A percentile compares a stretch with the other conserved stretches of the same genome.
Conservation (phyloP, 2,329 filamentous ascomycete species). For the Aspergillus sp. region DNA sequence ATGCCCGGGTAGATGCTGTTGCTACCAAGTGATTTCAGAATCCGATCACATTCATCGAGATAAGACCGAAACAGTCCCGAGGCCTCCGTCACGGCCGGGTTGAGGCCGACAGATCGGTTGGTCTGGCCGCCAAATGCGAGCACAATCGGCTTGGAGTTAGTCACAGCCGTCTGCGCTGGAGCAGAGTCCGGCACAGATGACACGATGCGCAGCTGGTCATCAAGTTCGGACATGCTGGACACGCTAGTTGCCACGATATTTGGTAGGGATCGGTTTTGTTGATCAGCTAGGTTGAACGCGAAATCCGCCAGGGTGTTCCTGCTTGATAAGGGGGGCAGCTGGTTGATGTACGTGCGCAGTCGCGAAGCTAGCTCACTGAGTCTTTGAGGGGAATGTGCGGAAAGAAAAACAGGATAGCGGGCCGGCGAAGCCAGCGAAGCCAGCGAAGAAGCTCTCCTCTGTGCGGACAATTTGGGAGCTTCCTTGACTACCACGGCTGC, state of each 20-base stretch:
- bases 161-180: background rate
- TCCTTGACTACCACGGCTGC: background rate
- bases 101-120: background rate
- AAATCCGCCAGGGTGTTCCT: background rate
- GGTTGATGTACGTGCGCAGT: background rate
- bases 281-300: background rate
- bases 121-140: conserved; percentile 13
- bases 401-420: background rate
- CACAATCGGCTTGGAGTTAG: background rate
- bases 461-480: background rate
- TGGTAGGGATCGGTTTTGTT: background rate
- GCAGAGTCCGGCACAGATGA: background rate
- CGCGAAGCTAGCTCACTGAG: background rate
- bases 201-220: background rate
- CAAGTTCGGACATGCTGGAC: background rate
- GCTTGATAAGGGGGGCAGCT: background rate
- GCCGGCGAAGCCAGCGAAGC: background rate
- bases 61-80: conserved; percentile 22
- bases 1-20: conserved; percentile 39
- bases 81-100: background rate
- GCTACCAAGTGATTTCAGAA: conserved; percentile 29
- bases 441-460: background rate
- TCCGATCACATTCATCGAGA: conserved; percentile 31
- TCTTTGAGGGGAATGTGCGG: background rate
- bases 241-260: background rate